phyloP scores from a whole-genome alignment of 228 moss, liverwort and hornwort genomes.

The Sphagnum magellanicum region DNA sequence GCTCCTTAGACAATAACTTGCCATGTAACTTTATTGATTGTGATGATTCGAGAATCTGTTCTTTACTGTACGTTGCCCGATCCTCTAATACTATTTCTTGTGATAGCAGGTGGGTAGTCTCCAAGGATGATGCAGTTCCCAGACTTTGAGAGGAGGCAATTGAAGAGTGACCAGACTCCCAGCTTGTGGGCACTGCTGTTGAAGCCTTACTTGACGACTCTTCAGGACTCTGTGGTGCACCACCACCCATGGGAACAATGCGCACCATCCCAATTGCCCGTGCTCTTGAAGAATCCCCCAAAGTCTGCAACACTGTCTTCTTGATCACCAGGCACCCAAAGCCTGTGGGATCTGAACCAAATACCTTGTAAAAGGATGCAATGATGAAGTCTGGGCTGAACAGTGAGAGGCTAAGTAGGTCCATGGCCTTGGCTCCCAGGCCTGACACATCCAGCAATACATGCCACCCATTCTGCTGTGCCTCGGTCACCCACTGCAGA shows the following conservation, averaged over 20 bases:
- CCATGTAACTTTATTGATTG: slow-evolving; percentile 5
- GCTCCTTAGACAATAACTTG: slow-evolving; percentile 12
- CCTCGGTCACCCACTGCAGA: slow-evolving; percentile 49
- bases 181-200: slow-evolving; percentile 16
- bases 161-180: slow-evolving; percentile 14
- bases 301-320: slow-evolving; percentile 35
- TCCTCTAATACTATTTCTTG: slow-evolving; percentile 12
- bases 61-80: slow-evolving; percentile 21
- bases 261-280: slow-evolving; percentile 57
- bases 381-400: slow-evolving; percentile 60
- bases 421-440: slow-evolving; percentile 53
- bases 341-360: slow-evolving; percentile 55
- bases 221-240: slow-evolving; percentile 3
- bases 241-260: slow-evolving; percentile 31
- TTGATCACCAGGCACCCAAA: slow-evolving; percentile 58
- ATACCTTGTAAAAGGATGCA: slow-evolving; percentile 55
- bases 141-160: slow-evolving; percentile 4
- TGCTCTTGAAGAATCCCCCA: slow-evolving; percentile 49
- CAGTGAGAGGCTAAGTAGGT: slow-evolving; percentile 36
- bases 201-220: slow-evolving; percentile 8
- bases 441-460: slow-evolving; percentile 56
- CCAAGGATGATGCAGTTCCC: slow-evolving; percentile 2
- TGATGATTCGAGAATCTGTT: slow-evolving; percentile 7
- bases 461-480: slow-evolving; percentile 56
- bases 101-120: background rate